These are phyloP conservation scores for Rosa multiflora DNA, from an alignment of 306 rosid species.

Conservation along the genomic window DNA sequence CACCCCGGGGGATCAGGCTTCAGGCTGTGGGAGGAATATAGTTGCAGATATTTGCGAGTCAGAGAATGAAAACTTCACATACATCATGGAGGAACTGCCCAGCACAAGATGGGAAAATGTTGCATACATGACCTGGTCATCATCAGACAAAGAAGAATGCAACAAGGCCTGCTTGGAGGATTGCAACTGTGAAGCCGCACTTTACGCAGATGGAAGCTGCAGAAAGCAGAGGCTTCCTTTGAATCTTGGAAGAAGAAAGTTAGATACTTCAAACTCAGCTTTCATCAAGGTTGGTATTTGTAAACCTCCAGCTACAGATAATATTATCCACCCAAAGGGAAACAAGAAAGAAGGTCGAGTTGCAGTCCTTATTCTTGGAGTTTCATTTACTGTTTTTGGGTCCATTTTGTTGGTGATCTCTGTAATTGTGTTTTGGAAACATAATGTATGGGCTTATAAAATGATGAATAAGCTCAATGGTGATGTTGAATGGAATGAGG, in stretches of 20 bases:
- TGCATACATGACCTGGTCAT: not conserved
- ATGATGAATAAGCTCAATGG: not conserved
- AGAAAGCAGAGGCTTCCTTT: conserved; percentile 28
- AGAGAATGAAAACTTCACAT: not conserved
- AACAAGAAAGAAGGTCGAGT: not conserved
- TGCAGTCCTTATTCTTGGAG: conserved; percentile 13
- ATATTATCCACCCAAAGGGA: no score
- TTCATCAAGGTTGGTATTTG: conserved; percentile 11
- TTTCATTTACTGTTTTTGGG: conserved; percentile 3
- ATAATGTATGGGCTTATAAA: not conserved
- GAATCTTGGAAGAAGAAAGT: conserved; percentile 11
- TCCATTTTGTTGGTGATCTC: conserved; percentile 3
- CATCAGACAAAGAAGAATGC: conserved; percentile 2
- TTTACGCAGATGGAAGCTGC: conserved; percentile 2
- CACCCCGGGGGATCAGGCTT: not conserved
- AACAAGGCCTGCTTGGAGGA: conserved; percentile 23
- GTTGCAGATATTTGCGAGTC: not conserved
- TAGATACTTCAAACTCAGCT: not conserved
- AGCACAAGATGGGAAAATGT: conserved; percentile 2
- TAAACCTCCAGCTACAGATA: not conserved
- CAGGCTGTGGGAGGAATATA: conserved; percentile 26
- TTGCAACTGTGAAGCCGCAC: conserved; percentile 26
- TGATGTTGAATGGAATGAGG: conserved; percentile 10
- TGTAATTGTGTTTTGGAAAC: not conserved
- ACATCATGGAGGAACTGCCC: not conserved